A percentile compares a stretch with the other conserved stretches of the same genome.
Conservation (phyloP, 495 filamentous ascomycete genomes). For the Pyronema omphalodes region DNA sequence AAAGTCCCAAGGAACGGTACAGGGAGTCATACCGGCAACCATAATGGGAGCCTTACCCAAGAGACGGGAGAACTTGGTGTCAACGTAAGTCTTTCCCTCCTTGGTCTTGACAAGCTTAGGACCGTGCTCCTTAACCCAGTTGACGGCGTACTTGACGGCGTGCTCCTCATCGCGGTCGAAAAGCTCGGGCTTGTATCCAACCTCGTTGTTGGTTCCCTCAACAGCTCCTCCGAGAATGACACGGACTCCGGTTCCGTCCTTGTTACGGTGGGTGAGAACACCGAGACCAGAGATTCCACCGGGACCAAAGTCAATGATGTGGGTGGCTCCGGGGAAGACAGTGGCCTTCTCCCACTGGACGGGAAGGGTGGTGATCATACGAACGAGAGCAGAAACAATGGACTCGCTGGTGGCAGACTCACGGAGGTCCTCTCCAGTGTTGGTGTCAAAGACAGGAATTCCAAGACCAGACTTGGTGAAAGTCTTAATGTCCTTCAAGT, state of each 20-base stretch:
- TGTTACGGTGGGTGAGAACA: constrained; percentile 93
- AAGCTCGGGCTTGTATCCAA: constrained; percentile 91
- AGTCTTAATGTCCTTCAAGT: constrained; percentile 65
- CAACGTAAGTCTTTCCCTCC: constrained; percentile 69
- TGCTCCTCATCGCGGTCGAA: constrained; percentile 89
- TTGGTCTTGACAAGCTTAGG: constrained; percentile 76
- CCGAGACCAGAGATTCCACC: constrained; percentile 92
- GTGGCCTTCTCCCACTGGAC: constrained; percentile 94
- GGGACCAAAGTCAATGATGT: constrained; percentile 89
- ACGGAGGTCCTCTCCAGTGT: constrained; percentile 64
- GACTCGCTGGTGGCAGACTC: constrained; percentile 38
- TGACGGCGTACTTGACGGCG: constrained; percentile 85
- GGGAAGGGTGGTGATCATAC: constrained; percentile 80
- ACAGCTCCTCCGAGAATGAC: constrained; percentile 85
- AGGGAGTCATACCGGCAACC: constrained; percentile 92
- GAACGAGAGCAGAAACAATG: constrained; percentile 64
- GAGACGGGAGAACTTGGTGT: constrained; percentile 93
- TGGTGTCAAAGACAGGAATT: constrained; percentile 76
- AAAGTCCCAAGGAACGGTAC: constrained; percentile 88
- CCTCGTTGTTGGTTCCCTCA: constrained; percentile 70
- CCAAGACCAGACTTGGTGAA: constrained; percentile 40
- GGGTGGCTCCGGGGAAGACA: constrained; percentile 69
- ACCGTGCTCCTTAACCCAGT: constrained; percentile 94
- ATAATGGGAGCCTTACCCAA: constrained; percentile 77
- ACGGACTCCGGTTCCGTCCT: constrained; percentile 90